phyloP scores from a whole-genome alignment of 257 asterid genomes.

The Anisodus tanguticus region DNA sequence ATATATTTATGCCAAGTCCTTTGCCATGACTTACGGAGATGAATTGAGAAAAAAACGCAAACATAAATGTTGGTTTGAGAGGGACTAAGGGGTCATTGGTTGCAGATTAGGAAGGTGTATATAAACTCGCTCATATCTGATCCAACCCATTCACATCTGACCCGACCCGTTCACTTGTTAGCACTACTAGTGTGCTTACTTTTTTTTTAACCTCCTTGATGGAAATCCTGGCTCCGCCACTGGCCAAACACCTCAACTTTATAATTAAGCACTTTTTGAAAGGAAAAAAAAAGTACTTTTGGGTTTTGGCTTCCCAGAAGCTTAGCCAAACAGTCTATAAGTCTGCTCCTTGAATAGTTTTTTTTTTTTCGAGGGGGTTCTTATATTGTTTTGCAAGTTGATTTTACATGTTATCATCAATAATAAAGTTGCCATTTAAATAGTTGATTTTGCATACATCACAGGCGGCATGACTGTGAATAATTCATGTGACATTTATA shows the following conservation, averaged over 20 bases:
- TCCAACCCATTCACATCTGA: too few species aligned
- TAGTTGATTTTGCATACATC: not conserved
- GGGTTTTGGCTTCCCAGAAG: slow-evolving; percentile 38
- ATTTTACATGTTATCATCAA: not conserved
- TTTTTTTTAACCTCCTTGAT: too few species aligned
- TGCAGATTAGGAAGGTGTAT: too few species aligned
- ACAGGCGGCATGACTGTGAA: not conserved
- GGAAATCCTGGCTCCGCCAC: slow-evolving; percentile 76
- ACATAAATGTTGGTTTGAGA: too few species aligned
- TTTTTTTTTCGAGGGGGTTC: not conserved
- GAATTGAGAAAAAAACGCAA: too few species aligned
- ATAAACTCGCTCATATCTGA: too few species aligned
- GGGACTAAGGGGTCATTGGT: too few species aligned
- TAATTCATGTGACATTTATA: not conserved
- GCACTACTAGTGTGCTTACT: not conserved
- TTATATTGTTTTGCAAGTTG: slow-evolving; percentile 3
- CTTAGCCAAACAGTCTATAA: not conserved
- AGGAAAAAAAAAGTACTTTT: slow-evolving; percentile 12
- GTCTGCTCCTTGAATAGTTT: not conserved
- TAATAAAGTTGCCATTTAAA: not conserved
- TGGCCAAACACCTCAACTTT: not conserved
- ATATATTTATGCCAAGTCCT: too few species aligned
- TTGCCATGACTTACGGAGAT: too few species aligned
- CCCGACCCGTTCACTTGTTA: too few species aligned
- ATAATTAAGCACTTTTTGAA: too few species aligned